Conservation (phyloP, 768 basidiomycete genomes). For the Psilocybe subaeruginosa region DNA sequence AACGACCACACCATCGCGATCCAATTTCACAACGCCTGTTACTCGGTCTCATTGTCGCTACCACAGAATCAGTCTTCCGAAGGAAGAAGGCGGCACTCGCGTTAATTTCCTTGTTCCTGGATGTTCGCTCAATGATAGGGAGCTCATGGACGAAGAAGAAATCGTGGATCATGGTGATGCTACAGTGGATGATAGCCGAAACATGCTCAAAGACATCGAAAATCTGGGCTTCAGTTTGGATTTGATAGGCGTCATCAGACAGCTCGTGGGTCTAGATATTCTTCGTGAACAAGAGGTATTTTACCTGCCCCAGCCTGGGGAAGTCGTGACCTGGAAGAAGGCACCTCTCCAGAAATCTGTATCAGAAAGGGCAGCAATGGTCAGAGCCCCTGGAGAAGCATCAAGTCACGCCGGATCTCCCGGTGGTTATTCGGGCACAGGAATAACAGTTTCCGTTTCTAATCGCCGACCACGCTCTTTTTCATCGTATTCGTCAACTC, state of each 20-base stretch:
- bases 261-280: conserved; percentile 67
- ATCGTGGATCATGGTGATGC: conserved; percentile 66
- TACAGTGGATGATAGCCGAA: conserved; percentile 48
- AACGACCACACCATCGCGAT: conserved; percentile 9
- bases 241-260: conserved; percentile 57
- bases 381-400: conserved; percentile 18
- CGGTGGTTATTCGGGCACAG: neutral
- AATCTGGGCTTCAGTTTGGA: conserved; percentile 52
- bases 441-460: conserved; percentile 22
- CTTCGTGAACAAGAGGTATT: conserved; percentile 67
- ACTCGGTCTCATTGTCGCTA: conserved; percentile 75
- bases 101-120: conserved; percentile 72
- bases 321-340: conserved; percentile 35
- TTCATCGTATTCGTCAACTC: conserved; percentile 30
- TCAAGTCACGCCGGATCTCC: conserved; percentile 29
- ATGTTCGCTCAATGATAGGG: conserved; percentile 60
- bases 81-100: conserved; percentile 52
- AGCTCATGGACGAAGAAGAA: conserved; percentile 61
- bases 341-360: conserved; percentile 19
- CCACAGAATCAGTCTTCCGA: conserved; percentile 67
- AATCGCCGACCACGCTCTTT: conserved; percentile 26
- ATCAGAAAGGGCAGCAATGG: conserved; percentile 18
- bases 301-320: conserved; percentile 58
- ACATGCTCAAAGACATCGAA: conserved; percentile 53
- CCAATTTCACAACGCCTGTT: conserved; percentile 43